phyloP scores from a whole-genome alignment of 2,329 filamentous ascomycete genomes.

The Botryosphaeria agaves region DNA sequence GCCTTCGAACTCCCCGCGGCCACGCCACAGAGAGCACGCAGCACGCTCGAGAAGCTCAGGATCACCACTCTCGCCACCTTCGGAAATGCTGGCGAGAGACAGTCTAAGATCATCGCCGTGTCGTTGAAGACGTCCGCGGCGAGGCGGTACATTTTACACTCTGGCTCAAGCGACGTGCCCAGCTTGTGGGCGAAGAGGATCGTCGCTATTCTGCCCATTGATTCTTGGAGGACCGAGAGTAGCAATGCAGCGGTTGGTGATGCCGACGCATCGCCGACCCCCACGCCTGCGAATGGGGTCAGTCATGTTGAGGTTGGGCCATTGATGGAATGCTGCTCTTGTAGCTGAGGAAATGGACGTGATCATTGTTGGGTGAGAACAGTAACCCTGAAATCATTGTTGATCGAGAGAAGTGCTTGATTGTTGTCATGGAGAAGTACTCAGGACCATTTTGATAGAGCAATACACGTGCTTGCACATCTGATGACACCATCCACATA shows the following conservation, averaged over 20 bases:
- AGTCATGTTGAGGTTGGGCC: too few species aligned
- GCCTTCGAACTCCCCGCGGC: constrained; percentile 83
- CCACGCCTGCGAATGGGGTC: constrained; percentile 37
- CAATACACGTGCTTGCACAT: too few species aligned
- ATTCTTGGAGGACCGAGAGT: constrained; percentile 68
- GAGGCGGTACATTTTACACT: constrained; percentile 80
- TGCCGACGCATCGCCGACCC: constrained; percentile 64
- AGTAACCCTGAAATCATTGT: background rate
- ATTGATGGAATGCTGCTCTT: too few species aligned
- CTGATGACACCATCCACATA: too few species aligned
- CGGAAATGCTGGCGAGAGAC: constrained; percentile 58
- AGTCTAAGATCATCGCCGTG: constrained; percentile 68
- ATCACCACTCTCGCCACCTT: constrained; percentile 37
- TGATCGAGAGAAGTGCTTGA: background rate
- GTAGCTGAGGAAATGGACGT: background rate
- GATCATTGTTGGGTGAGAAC: background rate
- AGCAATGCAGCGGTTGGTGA: constrained; percentile 68
- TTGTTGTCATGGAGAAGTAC: constrained; percentile 2
- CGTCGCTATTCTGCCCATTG: constrained; percentile 63
- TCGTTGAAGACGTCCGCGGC: constrained; percentile 84
- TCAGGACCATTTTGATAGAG: too few species aligned
- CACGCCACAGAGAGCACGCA: constrained; percentile 66
- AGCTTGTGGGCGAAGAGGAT: constrained; percentile 74
- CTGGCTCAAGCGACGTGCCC: constrained; percentile 68
- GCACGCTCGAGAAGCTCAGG: constrained; percentile 41